A percentile compares a stretch with the other conserved stretches of the same genome.
These are phyloP conservation scores for Cyclocybe aegerita DNA, from an alignment of 768 basidiomycete species.

Conservation along the genomic window DNA sequence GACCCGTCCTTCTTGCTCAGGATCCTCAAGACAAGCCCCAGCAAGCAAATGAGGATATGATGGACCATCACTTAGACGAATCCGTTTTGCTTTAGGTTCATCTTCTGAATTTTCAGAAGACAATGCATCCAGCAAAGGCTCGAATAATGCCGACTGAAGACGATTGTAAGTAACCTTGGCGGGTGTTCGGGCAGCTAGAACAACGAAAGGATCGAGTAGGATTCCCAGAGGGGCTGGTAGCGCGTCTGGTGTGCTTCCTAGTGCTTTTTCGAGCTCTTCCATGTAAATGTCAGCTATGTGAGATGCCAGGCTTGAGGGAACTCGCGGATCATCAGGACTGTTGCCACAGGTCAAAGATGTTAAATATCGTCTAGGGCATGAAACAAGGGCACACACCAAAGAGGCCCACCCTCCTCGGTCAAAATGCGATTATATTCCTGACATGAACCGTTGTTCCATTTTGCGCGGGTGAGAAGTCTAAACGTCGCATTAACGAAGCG, in stretches of 20 bases:
- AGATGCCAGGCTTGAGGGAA: conserved; percentile 77
- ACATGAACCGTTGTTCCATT: conserved; percentile 63
- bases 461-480: conserved; percentile 64
- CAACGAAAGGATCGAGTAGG: conserved; percentile 63
- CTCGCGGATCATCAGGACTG: conserved; percentile 68
- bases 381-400: conserved; percentile 56
- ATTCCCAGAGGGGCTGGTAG: conserved; percentile 39
- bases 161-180: conserved; percentile 70
- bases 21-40: conserved; percentile 52
- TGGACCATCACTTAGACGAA: conserved; percentile 32
- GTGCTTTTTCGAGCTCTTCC: conserved; percentile 80
- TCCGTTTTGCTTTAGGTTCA: conserved; percentile 46
- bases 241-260: conserved; percentile 43
- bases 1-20: conserved; percentile 37
- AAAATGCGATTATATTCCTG: conserved; percentile 71
- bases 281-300: conserved; percentile 90
- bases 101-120: conserved; percentile 34
- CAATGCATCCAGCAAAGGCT: conserved; percentile 66
- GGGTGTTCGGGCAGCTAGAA: conserved; percentile 66
- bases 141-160: conserved; percentile 63
- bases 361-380: background rate
- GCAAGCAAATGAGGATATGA: conserved; percentile 44
- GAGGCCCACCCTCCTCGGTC: conserved; percentile 65
- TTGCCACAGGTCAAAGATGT: background rate
- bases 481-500: conserved; percentile 87